phyloP scores from a whole-genome alignment of 192 early-diverging fungal species.

The Gryganskiella cystojenkinii region DNA sequence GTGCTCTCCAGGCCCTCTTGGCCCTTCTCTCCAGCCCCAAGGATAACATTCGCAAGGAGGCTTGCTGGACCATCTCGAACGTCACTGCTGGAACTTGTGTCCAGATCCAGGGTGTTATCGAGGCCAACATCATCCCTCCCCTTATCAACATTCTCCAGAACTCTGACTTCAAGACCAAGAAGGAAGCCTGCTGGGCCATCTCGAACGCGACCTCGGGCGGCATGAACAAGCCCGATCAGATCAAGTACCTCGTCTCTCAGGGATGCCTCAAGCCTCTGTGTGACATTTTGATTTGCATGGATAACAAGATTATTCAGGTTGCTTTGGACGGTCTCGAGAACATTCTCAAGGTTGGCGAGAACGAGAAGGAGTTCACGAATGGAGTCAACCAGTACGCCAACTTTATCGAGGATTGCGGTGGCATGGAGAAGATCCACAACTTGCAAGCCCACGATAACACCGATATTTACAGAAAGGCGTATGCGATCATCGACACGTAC shows the following conservation, averaged over 20 bases:
- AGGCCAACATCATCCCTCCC: conserved; percentile 93
- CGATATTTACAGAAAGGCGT: conserved; percentile 97
- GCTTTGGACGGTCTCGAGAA: conserved; percentile 98
- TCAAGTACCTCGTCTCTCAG: conserved; percentile 91
- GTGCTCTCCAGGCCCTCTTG: conserved; percentile 86
- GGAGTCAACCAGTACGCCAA: conserved; percentile 88
- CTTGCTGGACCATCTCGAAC: conserved; percentile 99
- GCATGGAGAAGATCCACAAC: conserved; percentile 95
- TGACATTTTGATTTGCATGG: conserved; percentile 89
- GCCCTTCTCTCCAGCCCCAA: conserved; percentile 87
- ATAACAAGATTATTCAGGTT: conserved; percentile 97
- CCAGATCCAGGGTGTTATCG: conserved; percentile 96
- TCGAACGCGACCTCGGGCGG: conserved; percentile 97
- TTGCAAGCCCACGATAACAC: conserved; percentile 94
- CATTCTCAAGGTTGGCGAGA: conserved; percentile 95
- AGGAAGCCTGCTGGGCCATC: conserved; percentile 99
- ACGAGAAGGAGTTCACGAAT: conserved; percentile 72
- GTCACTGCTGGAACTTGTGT: conserved; percentile 94
- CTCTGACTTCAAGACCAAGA: conserved; percentile 98
- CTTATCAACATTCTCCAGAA: conserved; percentile 86
- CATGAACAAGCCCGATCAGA: conserved; percentile 90
- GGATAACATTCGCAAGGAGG: conserved; percentile 98
- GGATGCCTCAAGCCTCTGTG: conserved; percentile 96
- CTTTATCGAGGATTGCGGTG: conserved; percentile 92
- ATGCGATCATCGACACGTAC: conserved; percentile 96